phyloP scores from a whole-genome alignment of 2,329 filamentous ascomycete species.

The Monosporascus sp. region DNA sequence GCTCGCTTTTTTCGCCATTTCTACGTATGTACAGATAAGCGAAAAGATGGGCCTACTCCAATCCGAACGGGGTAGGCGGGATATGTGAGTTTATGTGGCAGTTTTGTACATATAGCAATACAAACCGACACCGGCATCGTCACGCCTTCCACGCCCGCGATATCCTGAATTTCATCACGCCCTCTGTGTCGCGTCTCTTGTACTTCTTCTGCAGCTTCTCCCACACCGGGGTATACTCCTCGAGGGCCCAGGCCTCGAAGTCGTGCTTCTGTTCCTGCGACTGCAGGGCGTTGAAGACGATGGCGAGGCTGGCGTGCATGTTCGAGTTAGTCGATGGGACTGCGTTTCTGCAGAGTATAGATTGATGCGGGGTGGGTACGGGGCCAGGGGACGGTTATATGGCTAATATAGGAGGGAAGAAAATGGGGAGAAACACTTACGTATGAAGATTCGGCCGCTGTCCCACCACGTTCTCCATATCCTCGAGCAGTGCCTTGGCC shows the following conservation, averaged over 20 bases:
- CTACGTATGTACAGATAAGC: conserved; percentile 24
- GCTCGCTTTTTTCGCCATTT: conserved; percentile 8
- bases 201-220: conserved; percentile 53
- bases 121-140: conserved; percentile 11
- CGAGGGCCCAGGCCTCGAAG: conserved; percentile 69
- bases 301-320: conserved; percentile 53
- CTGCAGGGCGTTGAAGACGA: conserved; percentile 69
- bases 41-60: too few relatives aligned
- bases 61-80: too few relatives aligned
- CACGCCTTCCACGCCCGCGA: conserved; percentile 42
- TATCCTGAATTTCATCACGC: conserved; percentile 45
- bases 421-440: conserved; percentile 14
- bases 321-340: neutral
- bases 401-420: conserved; percentile 2
- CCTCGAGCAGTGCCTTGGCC: conserved; percentile 58
- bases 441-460: conserved; percentile 17
- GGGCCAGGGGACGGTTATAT: neutral
- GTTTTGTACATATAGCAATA: conserved; percentile 25
- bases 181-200: conserved; percentile 36
- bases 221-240: conserved; percentile 66
- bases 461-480: conserved; percentile 59
- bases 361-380: neutral
- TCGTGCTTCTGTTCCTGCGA: conserved; percentile 59
- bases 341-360: too few relatives aligned
- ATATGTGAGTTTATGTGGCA: conserved; percentile 10